phyloP scores from a whole-genome alignment of 2,329 filamentous ascomycete genomes.

The Claviceps monticola region DNA sequence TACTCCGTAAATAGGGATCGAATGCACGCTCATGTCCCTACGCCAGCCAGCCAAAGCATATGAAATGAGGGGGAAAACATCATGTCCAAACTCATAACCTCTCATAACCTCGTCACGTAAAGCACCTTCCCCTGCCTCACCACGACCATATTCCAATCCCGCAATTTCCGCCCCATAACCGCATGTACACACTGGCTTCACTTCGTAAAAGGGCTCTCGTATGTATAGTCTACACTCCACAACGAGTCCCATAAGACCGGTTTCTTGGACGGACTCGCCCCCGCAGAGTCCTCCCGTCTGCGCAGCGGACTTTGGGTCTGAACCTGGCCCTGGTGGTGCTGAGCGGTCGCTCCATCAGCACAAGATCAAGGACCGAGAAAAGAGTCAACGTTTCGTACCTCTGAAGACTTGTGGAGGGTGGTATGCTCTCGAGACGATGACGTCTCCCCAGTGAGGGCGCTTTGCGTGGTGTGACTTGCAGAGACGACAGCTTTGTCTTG shows the following conservation, averaged over 20 bases:
- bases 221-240: slow-evolving; percentile 46
- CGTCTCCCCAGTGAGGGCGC: slow-evolving; percentile 13
- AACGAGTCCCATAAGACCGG: slow-evolving; percentile 48
- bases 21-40: too few relatives aligned
- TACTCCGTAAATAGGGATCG: too few relatives aligned
- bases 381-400: slow-evolving; percentile 42
- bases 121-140: too few relatives aligned
- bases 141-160: too few relatives aligned
- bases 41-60: too few relatives aligned
- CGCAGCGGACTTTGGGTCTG: slow-evolving; percentile 14
- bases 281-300: slow-evolving; percentile 25
- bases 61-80: too few relatives aligned
- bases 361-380: slow-evolving; percentile 31
- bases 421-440: slow-evolving; percentile 8
- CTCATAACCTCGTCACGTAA: too few relatives aligned
- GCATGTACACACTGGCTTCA: slow-evolving; percentile 5
- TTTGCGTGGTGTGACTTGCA: slow-evolving; percentile 1
- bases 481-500: neutral
- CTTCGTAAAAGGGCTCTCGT: slow-evolving; percentile 28
- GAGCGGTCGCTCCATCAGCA: neutral
- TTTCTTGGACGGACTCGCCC: slow-evolving; percentile 29
- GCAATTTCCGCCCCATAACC: too few relatives aligned
- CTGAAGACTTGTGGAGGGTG: slow-evolving; percentile 16
- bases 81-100: too few relatives aligned
- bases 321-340: slow-evolving; percentile 9